Evolutionary conservation across 805 yeast genomes (phyloP), one percentile per base, ranked within the genome.

Genomic region (Clavispora santaluciae): DNA sequence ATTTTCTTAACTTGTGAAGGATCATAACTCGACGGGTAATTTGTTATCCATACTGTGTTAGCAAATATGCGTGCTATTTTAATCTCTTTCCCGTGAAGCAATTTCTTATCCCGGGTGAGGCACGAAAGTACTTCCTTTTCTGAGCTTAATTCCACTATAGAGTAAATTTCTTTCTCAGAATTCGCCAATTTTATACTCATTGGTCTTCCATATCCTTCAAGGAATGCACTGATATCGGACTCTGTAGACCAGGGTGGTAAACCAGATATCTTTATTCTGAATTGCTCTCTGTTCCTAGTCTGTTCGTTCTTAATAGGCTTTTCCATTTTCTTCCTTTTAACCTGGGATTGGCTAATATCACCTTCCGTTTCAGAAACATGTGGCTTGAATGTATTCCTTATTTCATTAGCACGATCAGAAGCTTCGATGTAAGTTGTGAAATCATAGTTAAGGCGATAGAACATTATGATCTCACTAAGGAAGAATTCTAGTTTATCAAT

Each of bases 41-140:
- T 86, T 0, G 90, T 76, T 2, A 81, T 79, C 83, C 87, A 87
- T 1, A 86, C 43, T 0, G 88, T 82, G 26, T 76, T 64, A 11
- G 73, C 64, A 16, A 61, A 53, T 2, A 77, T 59, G 25, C 73
- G 59, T 3, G 55, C 56, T 0, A 86, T 83, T 3, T 51, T 36
- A 0, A 86, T 62, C 28, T 65, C 69, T 1, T 53, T 39, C 0
- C 68, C 75, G 0, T 66, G 68, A 0, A 82, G 42, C 8, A 43
- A 53, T 51, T 82, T 83, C 43, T 60, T 67, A 23, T 78, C 76
- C 46, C 74, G 79, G 0, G 90, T 80, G 34, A 83, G 58, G 0
- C 88, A 86, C 3, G 81, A 60, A 1, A 78, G 58, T 1, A 81
- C 72, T 23, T 68, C 78, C 7, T 61, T 59, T 38, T 73, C 73